Conservation (phyloP, 768 basidiomycete genomes). For the Austroboletus eburneus region DNA sequence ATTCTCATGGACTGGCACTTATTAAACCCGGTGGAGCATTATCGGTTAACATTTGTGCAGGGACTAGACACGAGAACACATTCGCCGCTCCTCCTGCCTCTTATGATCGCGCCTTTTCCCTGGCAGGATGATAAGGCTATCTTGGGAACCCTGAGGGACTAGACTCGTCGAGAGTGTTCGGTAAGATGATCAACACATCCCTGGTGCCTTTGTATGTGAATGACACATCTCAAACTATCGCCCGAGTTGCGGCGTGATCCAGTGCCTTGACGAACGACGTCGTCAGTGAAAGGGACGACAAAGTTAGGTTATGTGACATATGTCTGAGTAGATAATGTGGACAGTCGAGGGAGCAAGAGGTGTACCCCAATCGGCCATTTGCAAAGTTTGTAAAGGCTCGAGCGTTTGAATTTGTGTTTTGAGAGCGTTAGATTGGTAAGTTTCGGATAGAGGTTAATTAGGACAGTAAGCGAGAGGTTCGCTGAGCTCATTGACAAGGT, state of each 20-base stretch:
- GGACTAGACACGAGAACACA: conserved; percentile 16
- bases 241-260: conserved; percentile 7
- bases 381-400: neutral
- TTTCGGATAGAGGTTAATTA: conserved; percentile 25
- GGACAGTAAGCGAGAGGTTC: conserved; percentile 16
- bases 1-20: conserved; percentile 22
- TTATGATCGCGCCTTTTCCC: conserved; percentile 15
- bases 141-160: conserved; percentile 27
- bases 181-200: conserved; percentile 21
- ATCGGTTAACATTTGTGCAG: conserved; percentile 16
- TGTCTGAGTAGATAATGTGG: no score
- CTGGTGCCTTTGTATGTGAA: conserved; percentile 18
- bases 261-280: conserved; percentile 18
- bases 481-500: conserved; percentile 30
- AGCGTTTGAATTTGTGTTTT: conserved; percentile 8
- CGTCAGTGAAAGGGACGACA: no score
- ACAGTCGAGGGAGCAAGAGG: no score
- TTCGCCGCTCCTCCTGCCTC: conserved; percentile 26
- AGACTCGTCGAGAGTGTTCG: conserved; percentile 14
- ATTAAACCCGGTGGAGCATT: conserved; percentile 18
- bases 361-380: conserved; percentile 14
- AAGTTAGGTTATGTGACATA: no score
- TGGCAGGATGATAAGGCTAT: conserved; percentile 27
- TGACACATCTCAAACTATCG: conserved; percentile 7
- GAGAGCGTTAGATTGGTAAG: conserved; percentile 11